phyloP scores from a whole-genome alignment of 2,329 filamentous ascomycete species.

The Botrytis paeoniae region DNA sequence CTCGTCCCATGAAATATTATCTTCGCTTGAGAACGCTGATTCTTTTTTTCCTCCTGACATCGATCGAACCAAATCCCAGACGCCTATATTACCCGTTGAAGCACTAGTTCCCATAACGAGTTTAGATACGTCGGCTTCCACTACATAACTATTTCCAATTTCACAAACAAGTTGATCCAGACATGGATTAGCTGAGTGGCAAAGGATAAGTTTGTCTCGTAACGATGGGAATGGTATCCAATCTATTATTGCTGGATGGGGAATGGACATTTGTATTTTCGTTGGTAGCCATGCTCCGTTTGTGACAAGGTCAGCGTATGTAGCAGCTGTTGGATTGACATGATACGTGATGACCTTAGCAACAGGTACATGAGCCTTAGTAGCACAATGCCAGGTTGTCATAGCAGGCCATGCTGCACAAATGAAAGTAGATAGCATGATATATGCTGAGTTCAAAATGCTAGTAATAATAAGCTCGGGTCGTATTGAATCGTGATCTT shows the following conservation, averaged over 20 bases:
- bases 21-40: neutral
- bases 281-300: constrained; percentile 5
- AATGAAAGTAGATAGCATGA: constrained; percentile 18
- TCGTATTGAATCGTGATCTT: neutral
- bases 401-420: constrained; percentile 6
- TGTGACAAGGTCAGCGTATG: constrained; percentile 6
- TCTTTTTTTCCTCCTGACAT: neutral
- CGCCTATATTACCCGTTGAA: constrained; percentile 6
- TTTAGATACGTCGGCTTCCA: constrained; percentile 15
- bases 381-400: constrained; percentile 13
- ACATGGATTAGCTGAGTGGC: constrained; percentile 12
- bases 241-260: constrained; percentile 9
- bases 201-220: constrained; percentile 13
- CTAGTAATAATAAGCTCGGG: constrained; percentile 8
- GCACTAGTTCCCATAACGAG: neutral
- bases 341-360: constrained; percentile 10
- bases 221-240: constrained; percentile 13
- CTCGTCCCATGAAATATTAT: neutral
- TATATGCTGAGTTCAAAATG: constrained; percentile 1
- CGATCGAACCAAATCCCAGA: constrained; percentile 9
- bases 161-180: constrained; percentile 16
- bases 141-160: constrained; percentile 13
- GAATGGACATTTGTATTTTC: constrained; percentile 6
- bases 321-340: constrained; percentile 13
- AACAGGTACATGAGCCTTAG: constrained; percentile 5